phyloP scores from a whole-genome alignment of 116 monocot species.

The Trichopus zeylanicus region DNA sequence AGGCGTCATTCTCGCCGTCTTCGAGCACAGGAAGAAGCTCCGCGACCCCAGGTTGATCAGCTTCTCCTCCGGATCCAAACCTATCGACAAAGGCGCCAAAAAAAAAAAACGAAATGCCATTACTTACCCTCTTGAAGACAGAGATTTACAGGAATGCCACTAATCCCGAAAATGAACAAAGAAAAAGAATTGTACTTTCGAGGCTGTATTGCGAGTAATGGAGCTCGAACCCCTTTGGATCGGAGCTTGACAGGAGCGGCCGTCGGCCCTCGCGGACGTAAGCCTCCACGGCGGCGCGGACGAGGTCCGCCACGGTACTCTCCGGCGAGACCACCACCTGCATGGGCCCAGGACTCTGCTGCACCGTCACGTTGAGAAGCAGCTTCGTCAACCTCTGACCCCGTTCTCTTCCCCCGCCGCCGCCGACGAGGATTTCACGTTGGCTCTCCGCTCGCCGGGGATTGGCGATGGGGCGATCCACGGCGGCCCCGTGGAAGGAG shows the following conservation, averaged over 20 bases:
- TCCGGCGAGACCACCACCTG: constrained; percentile 42
- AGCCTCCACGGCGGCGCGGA: constrained; percentile 25
- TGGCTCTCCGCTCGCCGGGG: background rate
- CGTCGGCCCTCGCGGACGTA: constrained; percentile 42
- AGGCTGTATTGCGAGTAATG: constrained; percentile 52
- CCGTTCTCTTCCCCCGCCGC: background rate
- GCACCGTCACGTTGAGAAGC: constrained; percentile 47
- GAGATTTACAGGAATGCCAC: background rate
- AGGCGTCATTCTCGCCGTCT: constrained; percentile 3
- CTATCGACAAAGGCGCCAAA: constrained; percentile 12
- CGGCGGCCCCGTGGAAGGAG: background rate
- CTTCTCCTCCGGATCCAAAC: constrained; percentile 41
- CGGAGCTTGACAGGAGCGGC: constrained; percentile 19
- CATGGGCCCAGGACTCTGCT: constrained; percentile 41
- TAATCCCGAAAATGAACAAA: background rate
- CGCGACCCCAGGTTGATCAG: constrained; percentile 47
- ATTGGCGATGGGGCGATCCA: background rate
- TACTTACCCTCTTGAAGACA: background rate
- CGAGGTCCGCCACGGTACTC: constrained; percentile 33
- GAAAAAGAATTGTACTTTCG: constrained; percentile 23
- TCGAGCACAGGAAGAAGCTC: constrained; percentile 60
- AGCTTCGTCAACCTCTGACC: constrained; percentile 25
- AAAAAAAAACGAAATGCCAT: background rate
- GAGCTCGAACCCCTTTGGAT: constrained; percentile 27
- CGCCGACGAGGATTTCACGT: background rate